Conservation (phyloP, 345 rosid genomes). For the Cochlearia excelsa region DNA sequence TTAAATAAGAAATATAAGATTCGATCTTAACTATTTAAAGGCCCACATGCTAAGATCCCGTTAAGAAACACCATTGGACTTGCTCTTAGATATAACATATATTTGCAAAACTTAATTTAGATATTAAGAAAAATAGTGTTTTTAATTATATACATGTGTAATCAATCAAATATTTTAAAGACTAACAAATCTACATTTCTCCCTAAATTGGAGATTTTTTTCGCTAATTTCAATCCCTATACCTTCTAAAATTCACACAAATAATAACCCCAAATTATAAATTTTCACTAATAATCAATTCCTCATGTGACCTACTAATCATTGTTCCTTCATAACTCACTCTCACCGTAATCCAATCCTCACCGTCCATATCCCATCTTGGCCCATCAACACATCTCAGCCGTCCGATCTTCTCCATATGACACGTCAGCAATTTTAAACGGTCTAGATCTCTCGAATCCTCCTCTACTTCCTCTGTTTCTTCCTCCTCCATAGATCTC, state of each 20-base stretch:
- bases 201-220: conserved; percentile 23
- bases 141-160: conserved; percentile 22
- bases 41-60: no score
- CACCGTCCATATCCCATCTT: conserved; percentile 47
- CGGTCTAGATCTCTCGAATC: conserved; percentile 28
- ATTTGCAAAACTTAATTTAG: background rate
- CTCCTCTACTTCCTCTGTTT: conserved; percentile 33
- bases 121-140: conserved; percentile 8
- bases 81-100: no score
- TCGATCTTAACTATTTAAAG: no score
- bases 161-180: conserved; percentile 5
- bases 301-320: conserved; percentile 32
- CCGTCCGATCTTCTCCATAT: conserved; percentile 50
- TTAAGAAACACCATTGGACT: no score
- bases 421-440: conserved; percentile 12
- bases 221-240: conserved; percentile 31
- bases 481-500: conserved; percentile 46
- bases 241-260: conserved; percentile 18
- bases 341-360: conserved; percentile 57
- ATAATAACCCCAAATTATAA: conserved; percentile 12
- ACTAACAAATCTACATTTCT: conserved; percentile 22
- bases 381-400: conserved; percentile 38
- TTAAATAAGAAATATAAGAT: no score
- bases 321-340: conserved; percentile 36
- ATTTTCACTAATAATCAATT: conserved; percentile 8